These are phyloP conservation scores for Ustilago cynodontis DNA, from an alignment of 1,284 basidiomycete genomes.

Conservation along the genomic window DNA sequence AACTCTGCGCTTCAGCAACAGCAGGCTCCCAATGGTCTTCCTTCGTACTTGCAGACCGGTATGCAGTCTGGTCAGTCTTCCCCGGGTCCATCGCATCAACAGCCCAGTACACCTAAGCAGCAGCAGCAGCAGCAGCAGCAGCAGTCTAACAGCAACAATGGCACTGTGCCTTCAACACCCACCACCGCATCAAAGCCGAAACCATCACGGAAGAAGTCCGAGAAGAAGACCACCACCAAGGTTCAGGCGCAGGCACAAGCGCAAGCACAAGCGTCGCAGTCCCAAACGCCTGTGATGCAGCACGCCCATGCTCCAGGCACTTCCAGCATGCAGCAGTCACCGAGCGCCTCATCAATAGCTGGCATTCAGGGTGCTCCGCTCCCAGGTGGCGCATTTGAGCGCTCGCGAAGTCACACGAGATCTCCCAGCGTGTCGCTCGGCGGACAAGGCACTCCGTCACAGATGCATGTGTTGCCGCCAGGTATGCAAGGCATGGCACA, in stretches of 20 bases:
- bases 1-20: slow-evolving; percentile 36
- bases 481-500: slow-evolving; percentile 31
- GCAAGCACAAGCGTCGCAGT: slow-evolving; percentile 23
- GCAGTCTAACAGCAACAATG: slow-evolving; percentile 19
- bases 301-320: slow-evolving; percentile 31
- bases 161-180: slow-evolving; percentile 31
- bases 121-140: slow-evolving; percentile 29
- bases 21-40: slow-evolving; percentile 44
- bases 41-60: slow-evolving; percentile 41
- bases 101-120: slow-evolving; percentile 40
- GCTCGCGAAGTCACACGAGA: slow-evolving; percentile 55
- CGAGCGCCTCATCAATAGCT: slow-evolving; percentile 43
- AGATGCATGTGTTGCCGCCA: slow-evolving; percentile 44
- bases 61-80: slow-evolving; percentile 37
- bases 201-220: slow-evolving; percentile 45
- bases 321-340: slow-evolving; percentile 41
- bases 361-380: slow-evolving; percentile 46
- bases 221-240: slow-evolving; percentile 47
- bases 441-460: slow-evolving; percentile 43
- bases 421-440: slow-evolving; percentile 52
- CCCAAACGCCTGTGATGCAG: slow-evolving; percentile 51
- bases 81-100: slow-evolving; percentile 36
- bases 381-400: slow-evolving; percentile 43
- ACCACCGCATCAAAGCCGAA: slow-evolving; percentile 44
- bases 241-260: slow-evolving; percentile 9